Percentiles rank a stretch among this genome's conserved stretches.
Conservation (phyloP, 75 land plant species). For the Isoetes taiwanensis region DNA sequence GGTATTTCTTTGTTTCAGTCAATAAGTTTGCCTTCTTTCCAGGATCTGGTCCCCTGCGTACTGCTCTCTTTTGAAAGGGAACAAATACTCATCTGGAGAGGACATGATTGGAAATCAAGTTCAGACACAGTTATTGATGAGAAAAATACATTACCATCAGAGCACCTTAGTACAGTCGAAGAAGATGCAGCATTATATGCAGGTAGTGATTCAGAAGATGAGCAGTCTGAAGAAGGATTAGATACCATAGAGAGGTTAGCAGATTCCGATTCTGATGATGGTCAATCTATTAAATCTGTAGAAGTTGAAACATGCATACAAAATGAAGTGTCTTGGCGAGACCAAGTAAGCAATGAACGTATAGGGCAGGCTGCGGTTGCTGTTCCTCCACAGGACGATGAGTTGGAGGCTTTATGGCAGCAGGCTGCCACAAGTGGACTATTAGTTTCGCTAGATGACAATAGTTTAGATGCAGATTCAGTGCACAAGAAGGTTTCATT, state of each 20-base stretch:
- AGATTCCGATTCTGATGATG: background rate
- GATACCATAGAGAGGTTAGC: too few relatives aligned
- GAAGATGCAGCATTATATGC: too few relatives aligned
- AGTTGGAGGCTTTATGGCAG: constrained; percentile 22
- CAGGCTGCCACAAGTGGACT: constrained; percentile 48
- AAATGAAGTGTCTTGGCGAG: background rate
- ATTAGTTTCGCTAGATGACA: constrained; percentile 39
- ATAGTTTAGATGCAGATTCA: constrained; percentile 31
- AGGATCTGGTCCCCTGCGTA: constrained; percentile 91
- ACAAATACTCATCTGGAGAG: constrained; percentile 90
- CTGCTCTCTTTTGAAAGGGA: constrained; percentile 83
- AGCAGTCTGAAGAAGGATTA: too few relatives aligned
- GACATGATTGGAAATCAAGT: constrained; percentile 56
- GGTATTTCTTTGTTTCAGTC: background rate
- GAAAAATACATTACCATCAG: too few relatives aligned
- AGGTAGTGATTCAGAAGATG: too few relatives aligned
- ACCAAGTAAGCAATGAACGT: background rate
- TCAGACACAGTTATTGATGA: too few relatives aligned
- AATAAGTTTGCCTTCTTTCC: constrained; percentile 10
- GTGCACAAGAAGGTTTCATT: constrained; percentile 30
- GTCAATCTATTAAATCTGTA: background rate
- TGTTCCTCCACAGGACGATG: background rate
- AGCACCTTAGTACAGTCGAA: too few relatives aligned
- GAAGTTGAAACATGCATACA: constrained; percentile 1
- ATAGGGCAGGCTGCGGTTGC: constrained; percentile 1